A percentile compares a stretch with the other conserved stretches of the same genome.
phyloP scores from a whole-genome alignment of 2,329 filamentous ascomycete species.

The Pseudocercospora ulei region DNA sequence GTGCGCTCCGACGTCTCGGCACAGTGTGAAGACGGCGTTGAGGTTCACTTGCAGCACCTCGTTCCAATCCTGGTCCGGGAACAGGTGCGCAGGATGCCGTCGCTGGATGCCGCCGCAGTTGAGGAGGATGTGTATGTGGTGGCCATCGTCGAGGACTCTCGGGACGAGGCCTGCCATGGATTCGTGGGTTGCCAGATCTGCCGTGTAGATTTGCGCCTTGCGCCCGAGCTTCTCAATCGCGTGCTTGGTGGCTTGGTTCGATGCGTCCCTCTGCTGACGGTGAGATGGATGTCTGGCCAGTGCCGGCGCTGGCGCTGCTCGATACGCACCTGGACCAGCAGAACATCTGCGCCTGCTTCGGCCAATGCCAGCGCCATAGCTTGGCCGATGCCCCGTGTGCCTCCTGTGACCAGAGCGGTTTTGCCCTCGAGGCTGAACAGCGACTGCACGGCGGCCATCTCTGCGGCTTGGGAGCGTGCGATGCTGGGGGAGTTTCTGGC shows the following conservation, averaged over 20 bases:
- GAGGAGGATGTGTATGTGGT: slow-evolving; percentile 64
- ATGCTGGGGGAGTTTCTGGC: too few species aligned
- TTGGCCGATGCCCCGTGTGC: slow-evolving; percentile 45
- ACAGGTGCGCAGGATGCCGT: slow-evolving; percentile 63
- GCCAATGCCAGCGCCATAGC: slow-evolving; percentile 45
- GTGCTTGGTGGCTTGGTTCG: slow-evolving; percentile 49
- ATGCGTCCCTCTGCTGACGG: slow-evolving; percentile 44
- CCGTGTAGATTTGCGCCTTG: slow-evolving; percentile 57
- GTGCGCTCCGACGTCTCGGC: slow-evolving; percentile 67
- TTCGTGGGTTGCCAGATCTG: slow-evolving; percentile 54
- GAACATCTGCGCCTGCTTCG: slow-evolving; percentile 44
- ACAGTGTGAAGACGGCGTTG: slow-evolving; percentile 65
- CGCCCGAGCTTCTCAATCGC: slow-evolving; percentile 57
- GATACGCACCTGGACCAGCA: slow-evolving; percentile 41
- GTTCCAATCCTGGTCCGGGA: slow-evolving; percentile 68
- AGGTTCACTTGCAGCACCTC: slow-evolving; percentile 82
- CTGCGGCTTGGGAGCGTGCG: not conserved
- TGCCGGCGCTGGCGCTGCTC: not conserved
- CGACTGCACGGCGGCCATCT: slow-evolving; percentile 35
- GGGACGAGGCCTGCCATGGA: slow-evolving; percentile 55
- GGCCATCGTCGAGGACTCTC: slow-evolving; percentile 51
- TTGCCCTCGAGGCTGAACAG: slow-evolving; percentile 45
- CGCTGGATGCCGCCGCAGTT: slow-evolving; percentile 83
- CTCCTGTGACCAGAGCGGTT: slow-evolving; percentile 44
- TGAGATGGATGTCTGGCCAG: slow-evolving; percentile 7